Conservation (phyloP, 805 yeast genomes). For the Nematodospora valgi region DNA sequence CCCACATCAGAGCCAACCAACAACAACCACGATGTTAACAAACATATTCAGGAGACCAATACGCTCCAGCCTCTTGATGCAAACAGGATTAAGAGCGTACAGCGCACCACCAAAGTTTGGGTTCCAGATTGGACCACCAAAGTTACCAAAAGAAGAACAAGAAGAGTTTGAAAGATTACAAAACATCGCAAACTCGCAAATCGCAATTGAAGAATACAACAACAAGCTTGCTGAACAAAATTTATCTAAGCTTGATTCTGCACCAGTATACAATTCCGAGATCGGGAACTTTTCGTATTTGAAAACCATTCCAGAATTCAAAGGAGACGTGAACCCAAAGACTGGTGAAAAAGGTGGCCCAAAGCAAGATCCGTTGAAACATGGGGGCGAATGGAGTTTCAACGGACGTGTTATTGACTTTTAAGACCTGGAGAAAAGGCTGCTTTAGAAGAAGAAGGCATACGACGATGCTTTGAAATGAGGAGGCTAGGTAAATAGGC, state of each 20-base stretch:
- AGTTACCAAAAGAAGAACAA: conserved; percentile 75
- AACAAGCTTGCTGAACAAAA: conserved; percentile 24
- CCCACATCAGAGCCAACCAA: too few relatives aligned
- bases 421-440: conserved; percentile 25
- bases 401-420: conserved; percentile 97
- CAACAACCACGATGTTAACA: conserved; percentile 1
- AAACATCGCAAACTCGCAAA: conserved; percentile 73
- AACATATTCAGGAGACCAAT: not conserved
- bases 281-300: conserved; percentile 63
- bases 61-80: too few relatives aligned
- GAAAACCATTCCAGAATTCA: conserved; percentile 88
- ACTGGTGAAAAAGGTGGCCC: conserved; percentile 98
- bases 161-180: conserved; percentile 89
- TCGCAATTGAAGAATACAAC: conserved; percentile 74
- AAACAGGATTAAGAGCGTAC: too few relatives aligned
- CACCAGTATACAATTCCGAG: conserved; percentile 44
- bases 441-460: not conserved
- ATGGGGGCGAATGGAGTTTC: conserved; percentile 84
- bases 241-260: too few relatives aligned
- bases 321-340: conserved; percentile 86
- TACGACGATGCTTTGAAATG: too few relatives aligned
- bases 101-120: conserved; percentile 12
- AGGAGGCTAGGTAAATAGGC: too few relatives aligned
- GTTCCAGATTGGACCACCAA: conserved; percentile 53
- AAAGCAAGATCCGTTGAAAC: conserved; percentile 90